Percentiles rank a stretch among this genome's conserved stretches.
Evolutionary conservation across 768 basidiomycete genomes (phyloP).

Genomic region (Gloeopeniophorella convolvens): DNA sequence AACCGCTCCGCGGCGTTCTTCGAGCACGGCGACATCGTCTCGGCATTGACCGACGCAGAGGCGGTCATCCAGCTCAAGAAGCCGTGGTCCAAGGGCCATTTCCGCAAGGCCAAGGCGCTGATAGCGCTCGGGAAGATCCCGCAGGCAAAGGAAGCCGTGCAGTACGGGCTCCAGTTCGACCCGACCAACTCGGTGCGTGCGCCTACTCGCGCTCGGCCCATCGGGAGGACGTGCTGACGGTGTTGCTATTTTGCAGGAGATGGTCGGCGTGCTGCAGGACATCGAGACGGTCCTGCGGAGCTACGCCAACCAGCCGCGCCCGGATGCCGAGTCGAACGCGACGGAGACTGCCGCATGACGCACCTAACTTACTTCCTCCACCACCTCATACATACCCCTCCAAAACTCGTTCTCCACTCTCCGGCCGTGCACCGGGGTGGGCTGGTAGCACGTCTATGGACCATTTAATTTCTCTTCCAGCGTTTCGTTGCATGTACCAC

Average conservation of each 20-base stretch:
- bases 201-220: neutral
- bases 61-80: conserved; percentile 78
- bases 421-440: too few relatives aligned
- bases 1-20: conserved; percentile 88
- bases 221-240: neutral
- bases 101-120: conserved; percentile 87
- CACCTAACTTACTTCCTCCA: too few relatives aligned
- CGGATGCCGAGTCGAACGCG: neutral
- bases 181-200: conserved; percentile 49
- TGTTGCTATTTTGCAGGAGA: conserved; percentile 11
- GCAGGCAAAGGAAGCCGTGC: conserved; percentile 78
- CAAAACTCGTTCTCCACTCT: too few relatives aligned
- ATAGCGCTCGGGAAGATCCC: conserved; percentile 58
- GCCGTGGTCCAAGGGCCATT: conserved; percentile 94
- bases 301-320: conserved; percentile 7
- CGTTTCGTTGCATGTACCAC: too few relatives aligned
- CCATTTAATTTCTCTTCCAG: too few relatives aligned
- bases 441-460: too few relatives aligned
- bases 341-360: conserved; percentile 5
- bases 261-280: conserved; percentile 17
- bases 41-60: conserved; percentile 85
- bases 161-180: conserved; percentile 82
- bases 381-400: too few relatives aligned
- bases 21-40: conserved; percentile 67
- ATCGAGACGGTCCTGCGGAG: conserved; percentile 16